A percentile compares a stretch with the other conserved stretches of the same genome.
Conservation (phyloP, 2,329 filamentous ascomycete species). For the Aspergillus cejpii region DNA sequence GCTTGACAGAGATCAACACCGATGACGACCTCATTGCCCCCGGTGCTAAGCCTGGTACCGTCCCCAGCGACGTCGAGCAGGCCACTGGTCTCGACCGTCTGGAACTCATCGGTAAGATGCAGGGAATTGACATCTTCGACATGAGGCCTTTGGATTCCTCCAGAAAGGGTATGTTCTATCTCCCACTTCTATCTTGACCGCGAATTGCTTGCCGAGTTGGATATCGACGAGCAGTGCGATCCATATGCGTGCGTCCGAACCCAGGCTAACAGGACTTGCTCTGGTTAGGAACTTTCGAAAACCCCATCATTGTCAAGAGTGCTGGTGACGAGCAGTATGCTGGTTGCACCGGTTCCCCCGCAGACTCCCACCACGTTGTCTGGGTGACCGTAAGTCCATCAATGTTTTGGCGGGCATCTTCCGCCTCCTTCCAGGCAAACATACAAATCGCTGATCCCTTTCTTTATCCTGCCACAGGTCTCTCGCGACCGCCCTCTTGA, state of each 20-base stretch:
- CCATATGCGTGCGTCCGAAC: neutral
- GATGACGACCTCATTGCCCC: constrained; percentile 78
- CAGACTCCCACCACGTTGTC: constrained; percentile 80
- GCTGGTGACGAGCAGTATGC: constrained; percentile 94
- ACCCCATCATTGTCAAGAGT: constrained; percentile 86
- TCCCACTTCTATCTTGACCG: neutral
- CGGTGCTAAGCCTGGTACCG: constrained; percentile 71
- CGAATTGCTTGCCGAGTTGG: too few species aligned
- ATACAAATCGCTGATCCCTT: neutral
- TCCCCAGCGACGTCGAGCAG: constrained; percentile 93
- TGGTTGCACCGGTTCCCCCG: constrained; percentile 91
- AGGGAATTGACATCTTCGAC: constrained; percentile 95
- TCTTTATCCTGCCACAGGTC: constrained; percentile 49
- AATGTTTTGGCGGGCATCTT: too few species aligned
- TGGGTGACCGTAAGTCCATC: constrained; percentile 72
- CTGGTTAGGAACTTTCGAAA: constrained; percentile 66
- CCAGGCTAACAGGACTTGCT: constrained; percentile 2
- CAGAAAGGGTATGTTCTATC: constrained; percentile 60
- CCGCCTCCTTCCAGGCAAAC: too few species aligned
- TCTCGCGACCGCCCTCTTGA: constrained; percentile 84
- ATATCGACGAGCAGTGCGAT: neutral
- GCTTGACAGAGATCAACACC: constrained; percentile 65
- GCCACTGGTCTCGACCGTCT: constrained; percentile 96
- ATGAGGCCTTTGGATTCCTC: constrained; percentile 93
- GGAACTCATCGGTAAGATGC: constrained; percentile 98